These are phyloP conservation scores for Syzygium malaccense DNA, from an alignment of 441 rosid genomes.

Conservation along the genomic window DNA sequence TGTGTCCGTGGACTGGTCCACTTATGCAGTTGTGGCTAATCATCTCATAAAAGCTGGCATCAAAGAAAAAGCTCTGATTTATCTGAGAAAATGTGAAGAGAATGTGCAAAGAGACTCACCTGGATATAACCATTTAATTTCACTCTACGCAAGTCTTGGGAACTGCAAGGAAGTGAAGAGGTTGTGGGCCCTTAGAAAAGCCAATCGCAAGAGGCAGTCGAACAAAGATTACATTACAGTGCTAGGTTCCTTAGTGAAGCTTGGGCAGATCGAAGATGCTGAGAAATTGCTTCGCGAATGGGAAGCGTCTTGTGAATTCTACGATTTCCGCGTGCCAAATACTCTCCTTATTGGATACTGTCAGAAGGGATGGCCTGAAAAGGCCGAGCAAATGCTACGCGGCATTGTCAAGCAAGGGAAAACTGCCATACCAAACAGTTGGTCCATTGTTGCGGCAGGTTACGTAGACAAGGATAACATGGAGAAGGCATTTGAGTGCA, in stretches of 20 bases:
- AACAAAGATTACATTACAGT: conserved; percentile 37
- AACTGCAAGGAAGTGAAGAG: conserved; percentile 40
- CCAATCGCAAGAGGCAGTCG: conserved; percentile 21
- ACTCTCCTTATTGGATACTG: conserved; percentile 37
- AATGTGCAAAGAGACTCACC: conserved; percentile 17
- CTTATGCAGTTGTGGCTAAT: conserved; percentile 27
- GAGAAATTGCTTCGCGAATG: conserved; percentile 37
- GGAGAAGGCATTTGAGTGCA: conserved; percentile 42
- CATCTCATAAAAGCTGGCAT: conserved; percentile 29
- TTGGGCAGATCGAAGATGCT: conserved; percentile 35
- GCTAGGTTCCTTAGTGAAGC: conserved; percentile 34
- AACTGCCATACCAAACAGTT: conserved; percentile 34
- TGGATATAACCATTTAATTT: conserved; percentile 41
- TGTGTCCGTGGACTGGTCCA: conserved; percentile 36
- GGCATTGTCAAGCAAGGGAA: conserved; percentile 22
- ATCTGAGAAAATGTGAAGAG: conserved; percentile 39
- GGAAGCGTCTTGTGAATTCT: conserved; percentile 28
- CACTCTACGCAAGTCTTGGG: conserved; percentile 37
- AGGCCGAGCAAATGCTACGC: conserved; percentile 30
- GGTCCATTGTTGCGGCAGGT: conserved; percentile 36
- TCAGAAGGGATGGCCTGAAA: conserved; percentile 26
- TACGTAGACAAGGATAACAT: conserved; percentile 27
- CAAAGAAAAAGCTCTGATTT: conserved; percentile 27
- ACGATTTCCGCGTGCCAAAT: conserved; percentile 49
- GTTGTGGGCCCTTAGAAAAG: conserved; percentile 36